phyloP scores from a whole-genome alignment of 2,329 filamentous ascomycete species.

The Aspergillus melleus region DNA sequence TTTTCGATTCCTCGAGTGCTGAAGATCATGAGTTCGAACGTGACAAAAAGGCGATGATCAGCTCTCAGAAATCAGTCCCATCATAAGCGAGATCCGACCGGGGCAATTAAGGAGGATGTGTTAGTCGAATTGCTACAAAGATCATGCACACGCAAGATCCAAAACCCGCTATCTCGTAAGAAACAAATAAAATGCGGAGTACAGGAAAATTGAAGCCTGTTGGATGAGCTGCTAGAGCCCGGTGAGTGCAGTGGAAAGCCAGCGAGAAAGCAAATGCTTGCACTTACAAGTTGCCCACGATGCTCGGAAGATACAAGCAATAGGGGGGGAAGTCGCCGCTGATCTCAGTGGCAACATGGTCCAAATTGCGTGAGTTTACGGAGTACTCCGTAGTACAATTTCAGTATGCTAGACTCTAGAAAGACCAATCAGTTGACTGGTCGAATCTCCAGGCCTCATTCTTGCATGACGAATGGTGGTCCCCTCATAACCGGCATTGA shows the following conservation, averaged over 20 bases:
- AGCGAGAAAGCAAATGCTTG: background rate
- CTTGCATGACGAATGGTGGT: constrained; percentile 8
- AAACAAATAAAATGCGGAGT: background rate
- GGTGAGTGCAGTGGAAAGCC: background rate
- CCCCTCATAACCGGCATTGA: constrained; percentile 7
- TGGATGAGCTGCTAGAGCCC: too few relatives aligned
- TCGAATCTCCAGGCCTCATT: constrained; percentile 12
- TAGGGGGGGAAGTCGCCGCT: background rate
- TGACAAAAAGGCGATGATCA: constrained; percentile 12
- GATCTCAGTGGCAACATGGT: constrained; percentile 1
- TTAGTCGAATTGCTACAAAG: background rate
- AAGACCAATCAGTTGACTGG: constrained; percentile 11
- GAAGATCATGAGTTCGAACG: constrained; percentile 6
- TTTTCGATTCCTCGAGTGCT: constrained; percentile 7
- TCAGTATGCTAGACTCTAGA: background rate
- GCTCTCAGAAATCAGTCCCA: background rate
- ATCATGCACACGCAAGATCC: background rate
- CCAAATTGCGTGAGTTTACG: background rate
- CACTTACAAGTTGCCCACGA: constrained; percentile 10
- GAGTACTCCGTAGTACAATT: background rate
- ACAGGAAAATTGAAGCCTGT: too few relatives aligned
- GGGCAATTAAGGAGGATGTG: background rate
- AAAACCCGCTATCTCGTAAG: too few relatives aligned
- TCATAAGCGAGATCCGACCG: constrained; percentile 1
- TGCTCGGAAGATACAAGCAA: constrained; percentile 13